Base-by-base conservation (phyloP, 306 rosid genomes). In the Cicer chorassanicum region DNA sequence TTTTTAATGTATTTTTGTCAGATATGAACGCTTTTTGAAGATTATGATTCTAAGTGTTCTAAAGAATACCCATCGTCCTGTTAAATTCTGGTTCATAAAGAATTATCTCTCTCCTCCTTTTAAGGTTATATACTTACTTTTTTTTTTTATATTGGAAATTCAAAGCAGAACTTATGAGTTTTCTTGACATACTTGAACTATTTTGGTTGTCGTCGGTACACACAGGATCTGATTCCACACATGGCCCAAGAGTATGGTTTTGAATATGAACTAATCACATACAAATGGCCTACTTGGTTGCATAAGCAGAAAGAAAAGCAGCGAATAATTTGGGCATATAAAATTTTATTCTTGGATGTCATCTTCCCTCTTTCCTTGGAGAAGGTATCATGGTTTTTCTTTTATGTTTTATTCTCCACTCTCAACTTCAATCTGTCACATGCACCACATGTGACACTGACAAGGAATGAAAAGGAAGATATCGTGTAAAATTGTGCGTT, bases 261-360 rank as follows among this genome's bases (percentile, higher is more conserved):
- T 78, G 88, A 90, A 79, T 90, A 87, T 73, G 98, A 89, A 83
- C 84, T 95, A 34, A 84, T 92, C 78, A 95, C 99, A 15, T 95
- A 92, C 92, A 95, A 95, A 75, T 95, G 99, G 99, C 99, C 99
- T 61, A 88, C 99, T 62, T 95, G 99, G 99, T 82, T 95, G 90
- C 99, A 92, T 73, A 95, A 95, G 88, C 99, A 95, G 88, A 95
- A 87, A 71, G 99, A 92, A 78, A 95, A 95, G 82, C 99, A 95
- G 81, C 82, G 99, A 60, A 95, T 95, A 78, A 95, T 95, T 81
- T 95, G 99, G 99, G 99, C 99, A 51, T 95, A 92, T 81, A 95
- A 95, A 86, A 95, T 95, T 79, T 87, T 95, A 84, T 95, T 95
- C 89, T 87, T 95, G 9, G 99, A 95, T 79, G 99, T 95, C 85